Conservation (phyloP, 805 yeast species). For the Brettanomyces naardenensis region DNA sequence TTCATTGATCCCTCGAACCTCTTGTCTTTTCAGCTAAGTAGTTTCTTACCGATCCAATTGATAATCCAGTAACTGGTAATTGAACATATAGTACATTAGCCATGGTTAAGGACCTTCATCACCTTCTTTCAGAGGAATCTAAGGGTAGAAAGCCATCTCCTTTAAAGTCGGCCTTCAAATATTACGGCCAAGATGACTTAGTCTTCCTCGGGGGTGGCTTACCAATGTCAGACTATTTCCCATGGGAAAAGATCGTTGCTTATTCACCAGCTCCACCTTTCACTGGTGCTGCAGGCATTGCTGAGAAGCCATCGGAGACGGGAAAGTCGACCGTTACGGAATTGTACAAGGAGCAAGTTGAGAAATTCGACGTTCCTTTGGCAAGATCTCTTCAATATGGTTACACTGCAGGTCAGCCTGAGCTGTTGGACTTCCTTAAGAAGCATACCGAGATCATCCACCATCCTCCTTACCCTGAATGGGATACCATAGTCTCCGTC, state of each 20-base stretch:
- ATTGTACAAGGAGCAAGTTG: constrained; percentile 33
- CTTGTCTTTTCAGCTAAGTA: too few species aligned
- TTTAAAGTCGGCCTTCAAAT: constrained; percentile 77
- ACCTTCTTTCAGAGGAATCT: constrained; percentile 73
- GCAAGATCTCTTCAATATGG: constrained; percentile 92
- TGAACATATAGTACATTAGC: constrained; percentile 7
- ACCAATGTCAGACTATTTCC: constrained; percentile 87
- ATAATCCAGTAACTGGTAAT: too few species aligned
- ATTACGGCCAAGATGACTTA: constrained; percentile 64
- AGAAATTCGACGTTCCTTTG: constrained; percentile 59
- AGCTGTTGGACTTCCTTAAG: constrained; percentile 54
- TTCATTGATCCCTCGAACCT: too few species aligned
- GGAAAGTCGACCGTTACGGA: constrained; percentile 29
- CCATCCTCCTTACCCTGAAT: constrained; percentile 49
- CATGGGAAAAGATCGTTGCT: constrained; percentile 70
- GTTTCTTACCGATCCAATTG: too few species aligned
- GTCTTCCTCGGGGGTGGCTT: constrained; percentile 94
- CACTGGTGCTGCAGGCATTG: constrained; percentile 51
- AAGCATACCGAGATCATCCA: constrained; percentile 65
- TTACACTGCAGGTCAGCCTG: constrained; percentile 70
- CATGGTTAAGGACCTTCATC: constrained; percentile 61
- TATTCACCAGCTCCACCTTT: constrained; percentile 79
- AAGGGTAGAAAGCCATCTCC: constrained; percentile 69
- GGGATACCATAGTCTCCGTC: constrained; percentile 64
- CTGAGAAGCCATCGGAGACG: constrained; percentile 41